Evolutionary conservation across 1,139 yeast genomes (phyloP).

Genomic region (Candida freyschussii): DNA sequence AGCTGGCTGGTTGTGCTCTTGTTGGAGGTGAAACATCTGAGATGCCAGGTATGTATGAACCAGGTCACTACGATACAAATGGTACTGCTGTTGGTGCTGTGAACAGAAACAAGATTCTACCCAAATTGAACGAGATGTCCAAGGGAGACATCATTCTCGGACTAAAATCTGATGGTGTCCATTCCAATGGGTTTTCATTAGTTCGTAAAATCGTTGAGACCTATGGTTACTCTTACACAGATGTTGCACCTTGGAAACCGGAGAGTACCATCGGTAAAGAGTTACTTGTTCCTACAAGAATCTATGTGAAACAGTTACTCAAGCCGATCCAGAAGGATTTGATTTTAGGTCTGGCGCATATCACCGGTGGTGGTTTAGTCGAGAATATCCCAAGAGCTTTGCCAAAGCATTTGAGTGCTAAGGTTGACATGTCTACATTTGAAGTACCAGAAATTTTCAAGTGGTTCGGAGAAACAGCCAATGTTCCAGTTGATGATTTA

Average conservation of each 20-base stretch:
- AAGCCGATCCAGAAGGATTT: constrained; percentile 65
- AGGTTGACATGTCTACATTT: constrained; percentile 76
- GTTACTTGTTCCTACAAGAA: constrained; percentile 82
- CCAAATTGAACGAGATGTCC: constrained; percentile 59
- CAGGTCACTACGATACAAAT: constrained; percentile 94
- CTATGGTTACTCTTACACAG: constrained; percentile 61
- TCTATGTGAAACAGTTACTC: constrained; percentile 87
- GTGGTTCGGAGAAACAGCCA: constrained; percentile 92
- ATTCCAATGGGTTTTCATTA: constrained; percentile 93
- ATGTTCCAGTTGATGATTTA: constrained; percentile 79
- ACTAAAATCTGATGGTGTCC: constrained; percentile 85
- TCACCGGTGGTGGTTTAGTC: constrained; percentile 97
- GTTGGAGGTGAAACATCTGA: constrained; percentile 99
- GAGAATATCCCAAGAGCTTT: constrained; percentile 96
- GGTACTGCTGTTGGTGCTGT: constrained; percentile 99
- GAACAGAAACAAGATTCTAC: constrained; percentile 67
- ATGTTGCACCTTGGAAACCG: constrained; percentile 81
- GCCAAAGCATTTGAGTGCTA: constrained; percentile 75
- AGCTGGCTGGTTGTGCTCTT: constrained; percentile 91
- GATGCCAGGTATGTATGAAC: constrained; percentile 98
- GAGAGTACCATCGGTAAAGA: constrained; percentile 79
- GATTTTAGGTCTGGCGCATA: constrained; percentile 87
- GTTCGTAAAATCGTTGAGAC: constrained; percentile 92
- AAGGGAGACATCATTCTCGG: constrained; percentile 84
- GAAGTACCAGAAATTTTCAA: constrained; percentile 82